Evolutionary conservation across 257 asterid genomes (phyloP), one percentile per base, ranked within the genome.

Genomic region (Eucommia ulmoides): DNA sequence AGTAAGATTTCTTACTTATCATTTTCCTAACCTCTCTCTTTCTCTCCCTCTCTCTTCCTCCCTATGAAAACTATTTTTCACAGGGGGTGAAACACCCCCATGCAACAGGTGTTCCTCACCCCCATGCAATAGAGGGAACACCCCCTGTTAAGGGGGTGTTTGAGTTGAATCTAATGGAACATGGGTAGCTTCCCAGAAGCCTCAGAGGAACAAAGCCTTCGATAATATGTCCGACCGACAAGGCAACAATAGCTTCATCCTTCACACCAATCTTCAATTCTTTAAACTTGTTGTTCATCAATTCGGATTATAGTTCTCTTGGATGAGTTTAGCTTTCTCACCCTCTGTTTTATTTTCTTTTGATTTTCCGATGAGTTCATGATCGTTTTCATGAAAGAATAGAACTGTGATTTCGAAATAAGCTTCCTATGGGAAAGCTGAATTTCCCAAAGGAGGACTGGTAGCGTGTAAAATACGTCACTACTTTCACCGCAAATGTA

Each of bases 371-470:
- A 20, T 54, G 20, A 20, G 19, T 10, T 50, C 41, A 23, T 22
- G 29, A 16, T 21, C 59, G 4, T 51, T 57, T 22, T 54, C 71
- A 22, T 26, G 23, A 17, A 26, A 55, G 11, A 76, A 57, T 58
- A 79, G 19, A 29, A 89, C 63, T 18, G 76, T 84, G 11, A 89
- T 65, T 70, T 89, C 97, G 20, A 89, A 84, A 58, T 89, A 84
- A 10, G 96, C 87, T 62, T 84, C 96, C 33, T 84, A 94, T 0
- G 97, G 97, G 59, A 89, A 89, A 50, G 91, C 78, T 1, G 83
- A 73, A 22, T 65, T 70, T 23, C 85, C 86, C 56, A 82, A 54
- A 23, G 70, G 76, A 14, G 97, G 97, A 21, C 97, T n/a, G n/a
- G n/a, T n/a, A n/a, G n/a, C n/a, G n/a, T n/a, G n/a, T n/a, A n/a